phyloP scores from a whole-genome alignment of 192 early-diverging fungal genomes.

The Paraglomus brasilianum region DNA sequence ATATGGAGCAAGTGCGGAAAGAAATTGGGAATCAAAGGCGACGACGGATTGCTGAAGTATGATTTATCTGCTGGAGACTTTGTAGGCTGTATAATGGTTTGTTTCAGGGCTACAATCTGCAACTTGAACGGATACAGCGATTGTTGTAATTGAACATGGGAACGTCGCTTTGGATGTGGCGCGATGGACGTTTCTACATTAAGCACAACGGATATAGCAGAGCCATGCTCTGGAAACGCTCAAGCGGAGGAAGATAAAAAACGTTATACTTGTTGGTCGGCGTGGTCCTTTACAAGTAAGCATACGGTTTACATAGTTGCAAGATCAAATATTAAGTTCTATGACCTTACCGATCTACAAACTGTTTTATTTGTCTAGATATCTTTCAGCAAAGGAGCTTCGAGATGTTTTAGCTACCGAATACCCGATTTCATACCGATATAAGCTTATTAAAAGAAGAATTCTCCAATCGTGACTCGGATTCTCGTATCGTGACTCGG shows the following conservation, averaged over 20 bases:
- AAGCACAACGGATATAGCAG: slow-evolving; percentile 83
- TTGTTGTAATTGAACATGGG: slow-evolving; percentile 89
- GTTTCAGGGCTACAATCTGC: slow-evolving; percentile 61
- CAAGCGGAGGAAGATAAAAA: slow-evolving; percentile 64
- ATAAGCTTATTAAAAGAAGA: slow-evolving; percentile 51
- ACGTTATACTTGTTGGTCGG: slow-evolving; percentile 85
- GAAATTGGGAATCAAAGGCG: slow-evolving; percentile 65
- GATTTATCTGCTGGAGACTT: slow-evolving; percentile 79
- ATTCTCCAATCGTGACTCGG: slow-evolving; percentile 47
- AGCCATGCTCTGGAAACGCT: slow-evolving; percentile 67
- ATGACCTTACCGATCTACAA: neutral
- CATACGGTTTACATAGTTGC: neutral
- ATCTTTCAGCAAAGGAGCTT: slow-evolving; percentile 93
- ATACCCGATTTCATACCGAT: slow-evolving; percentile 64
- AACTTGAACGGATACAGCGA: slow-evolving; percentile 72
- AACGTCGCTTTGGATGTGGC: slow-evolving; percentile 95
- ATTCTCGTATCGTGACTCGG: too few relatives aligned
- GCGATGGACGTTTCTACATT: slow-evolving; percentile 65
- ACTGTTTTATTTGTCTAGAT: slow-evolving; percentile 42
- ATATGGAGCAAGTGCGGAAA: slow-evolving; percentile 81
- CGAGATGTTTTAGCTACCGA: slow-evolving; percentile 79
- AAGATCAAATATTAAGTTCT: neutral
- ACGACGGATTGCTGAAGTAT: slow-evolving; percentile 54
- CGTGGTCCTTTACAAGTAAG: slow-evolving; percentile 88
- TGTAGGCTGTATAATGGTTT: slow-evolving; percentile 95